A percentile compares a stretch with the other conserved stretches of the same genome.
Evolutionary conservation across 257 asterid species (phyloP).

Genomic region (Nicotiana otophora): DNA sequence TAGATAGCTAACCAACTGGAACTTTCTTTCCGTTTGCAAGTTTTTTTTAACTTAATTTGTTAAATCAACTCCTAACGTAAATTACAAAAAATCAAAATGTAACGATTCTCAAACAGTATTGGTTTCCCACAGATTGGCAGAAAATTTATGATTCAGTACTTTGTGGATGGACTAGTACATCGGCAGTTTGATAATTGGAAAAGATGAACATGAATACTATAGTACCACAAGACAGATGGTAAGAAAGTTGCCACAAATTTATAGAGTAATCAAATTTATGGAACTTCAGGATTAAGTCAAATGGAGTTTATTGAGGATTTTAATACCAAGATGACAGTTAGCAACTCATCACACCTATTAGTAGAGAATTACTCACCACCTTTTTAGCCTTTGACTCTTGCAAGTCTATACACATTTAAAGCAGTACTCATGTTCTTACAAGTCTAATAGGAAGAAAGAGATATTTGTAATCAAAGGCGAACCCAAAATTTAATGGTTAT

Average conservation of each 20-base stretch:
- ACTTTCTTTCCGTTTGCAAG: too few relatives aligned
- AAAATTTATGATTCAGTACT: background rate
- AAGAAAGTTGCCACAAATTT: background rate
- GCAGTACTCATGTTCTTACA: background rate
- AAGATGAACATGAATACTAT: background rate
- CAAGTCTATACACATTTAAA: background rate
- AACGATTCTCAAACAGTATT: background rate
- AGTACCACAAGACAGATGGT: background rate
- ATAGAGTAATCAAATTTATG: background rate
- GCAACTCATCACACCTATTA: background rate
- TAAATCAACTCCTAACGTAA: background rate
- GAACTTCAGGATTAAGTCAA: background rate
- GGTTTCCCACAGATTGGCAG: background rate
- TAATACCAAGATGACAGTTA: background rate
- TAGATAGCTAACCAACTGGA: too few relatives aligned
- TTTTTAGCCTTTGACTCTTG: background rate
- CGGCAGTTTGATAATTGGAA: background rate
- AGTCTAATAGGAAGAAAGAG: too few relatives aligned
- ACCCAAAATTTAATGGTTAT: too few relatives aligned
- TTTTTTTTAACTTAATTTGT: too few relatives aligned
- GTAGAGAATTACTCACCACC: background rate
- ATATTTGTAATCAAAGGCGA: accelerated
- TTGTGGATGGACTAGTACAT: background rate
- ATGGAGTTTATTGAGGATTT: background rate
- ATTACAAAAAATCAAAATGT: too few relatives aligned